Evolutionary conservation across 352 stramenopile genomes (phyloP), one percentile per base, ranked within the genome.

Genomic region (Pythium coloratum): DNA sequence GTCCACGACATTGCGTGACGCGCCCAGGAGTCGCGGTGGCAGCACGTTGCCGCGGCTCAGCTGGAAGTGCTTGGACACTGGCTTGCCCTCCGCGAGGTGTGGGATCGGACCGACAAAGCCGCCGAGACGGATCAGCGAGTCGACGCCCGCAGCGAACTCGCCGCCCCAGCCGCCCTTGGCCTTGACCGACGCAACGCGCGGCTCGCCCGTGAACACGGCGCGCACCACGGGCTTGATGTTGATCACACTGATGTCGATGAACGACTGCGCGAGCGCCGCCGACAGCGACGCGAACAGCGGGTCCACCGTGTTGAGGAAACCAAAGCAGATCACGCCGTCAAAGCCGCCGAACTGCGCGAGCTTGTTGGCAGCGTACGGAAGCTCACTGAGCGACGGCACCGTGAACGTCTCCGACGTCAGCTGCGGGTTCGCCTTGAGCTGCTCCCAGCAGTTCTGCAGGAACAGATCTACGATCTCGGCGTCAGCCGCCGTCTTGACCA

Each of bases 311-410:
- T 86, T 91, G 13, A 95, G 62, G 62, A 93, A 92, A 3, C 86
- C 86, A 53, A 93, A 88, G 64, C 77, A 91, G 34, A 95, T 86
- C 59, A 92, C 82, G 2, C 71, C 76, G 63, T 94, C 78, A 56
- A 92, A 95, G 34, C 76, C 80, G 16, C 86, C 83, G 44, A 77
- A 77, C 51, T 84, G 70, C 16, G 79, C 78, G 33, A 95, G 69
- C 63, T 95, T 95, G 71, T 92, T 95, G 62, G 88, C 84, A 4
- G 86, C 88, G 64, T 92, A 95, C 20, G 86, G 86, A 16, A 95
- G 59, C 20, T 93, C 84, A 46, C 93, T 82, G 18, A 95, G 55
- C 42, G 73, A 77, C 12, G 81, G 76, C 16, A 95, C 85, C 2
- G 81, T 78, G 61, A 95, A 94, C 34, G 76, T 88, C 70, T 94